These are phyloP conservation scores for Abrus pulchellus DNA, from an alignment of 306 rosid genomes.

Conservation along the genomic window DNA sequence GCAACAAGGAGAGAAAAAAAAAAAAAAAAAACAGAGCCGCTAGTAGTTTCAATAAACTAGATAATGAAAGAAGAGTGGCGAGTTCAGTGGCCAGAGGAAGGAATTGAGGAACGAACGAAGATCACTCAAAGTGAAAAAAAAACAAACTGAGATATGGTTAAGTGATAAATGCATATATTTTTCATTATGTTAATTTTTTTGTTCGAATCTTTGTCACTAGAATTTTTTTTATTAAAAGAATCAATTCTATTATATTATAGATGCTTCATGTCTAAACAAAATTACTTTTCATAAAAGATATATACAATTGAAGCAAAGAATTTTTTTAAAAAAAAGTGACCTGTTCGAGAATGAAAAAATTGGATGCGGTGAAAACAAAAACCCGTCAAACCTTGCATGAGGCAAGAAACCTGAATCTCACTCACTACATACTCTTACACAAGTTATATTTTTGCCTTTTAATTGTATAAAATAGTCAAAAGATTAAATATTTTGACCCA, in stretches of 20 bases:
- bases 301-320: too few relatives aligned
- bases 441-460: too few relatives aligned
- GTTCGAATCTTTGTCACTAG: too few relatives aligned
- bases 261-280: too few relatives aligned
- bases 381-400: conserved; percentile 54
- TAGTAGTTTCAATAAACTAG: conserved; percentile 52
- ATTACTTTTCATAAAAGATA: too few relatives aligned
- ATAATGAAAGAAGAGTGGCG: conserved; percentile 59
- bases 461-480: neutral
- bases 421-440: too few relatives aligned
- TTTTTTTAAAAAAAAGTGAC: neutral
- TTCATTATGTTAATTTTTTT: too few relatives aligned
- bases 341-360: neutral
- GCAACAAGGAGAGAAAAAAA: conserved; percentile 50
- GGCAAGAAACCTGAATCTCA: too few relatives aligned
- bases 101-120: conserved; percentile 63
- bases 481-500: too few relatives aligned
- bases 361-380: conserved; percentile 13
- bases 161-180: too few relatives aligned
- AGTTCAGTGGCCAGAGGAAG: conserved; percentile 80
- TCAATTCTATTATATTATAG: too few relatives aligned
- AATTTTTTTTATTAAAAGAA: too few relatives aligned
- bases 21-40: conserved; percentile 50
- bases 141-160: neutral
- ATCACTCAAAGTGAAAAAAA: conserved; percentile 65